Evolutionary conservation across 2,329 filamentous ascomycete species (phyloP), one percentile per base, ranked within the genome.

Genomic region (Aspergillus intermedius): DNA sequence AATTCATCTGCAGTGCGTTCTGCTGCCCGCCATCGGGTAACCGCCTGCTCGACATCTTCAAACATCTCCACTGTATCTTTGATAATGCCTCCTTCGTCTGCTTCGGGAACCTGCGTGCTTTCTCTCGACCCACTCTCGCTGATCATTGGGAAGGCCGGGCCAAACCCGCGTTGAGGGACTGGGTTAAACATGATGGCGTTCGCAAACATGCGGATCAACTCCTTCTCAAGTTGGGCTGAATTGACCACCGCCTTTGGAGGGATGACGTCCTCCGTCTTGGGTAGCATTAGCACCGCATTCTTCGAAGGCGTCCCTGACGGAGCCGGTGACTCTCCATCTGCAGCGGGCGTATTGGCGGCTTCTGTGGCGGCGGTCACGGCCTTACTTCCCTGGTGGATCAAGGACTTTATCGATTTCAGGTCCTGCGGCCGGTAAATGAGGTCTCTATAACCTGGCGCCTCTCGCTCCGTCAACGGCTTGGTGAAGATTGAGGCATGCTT

Each of bases 181-280:
- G 87, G 84, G 60, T 97, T 97, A 75, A 95, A 98, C 93, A 98
- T 97, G 69, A 96, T 87, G 15, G 93, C 91, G 62, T 97, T 97
- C 57, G 90, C 89, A 67, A 97, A 95, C 88, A 97, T 96, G 60
- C 94, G 87, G 59, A 94, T 88, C 9, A 97, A 75, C 66, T 97
- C 91, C 56, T 90, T 88, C 69, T 97, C 91, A 13, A 97, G 77
- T 66, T 97, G 93, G 1, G 86, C 83, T 45, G 87, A 91, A 68
- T 97, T 97, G 68, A 97, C 88, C 59, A 97, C 95, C 17, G 84
- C 88, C 59, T 84, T 88, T 0, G 93, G 91, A 2, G 91, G 88
- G 2, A 91, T 77, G 22, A 95, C 75, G 49, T 96, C 88, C 44
- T 84, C 79, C 2, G 81, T 86, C 49, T 87, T 79, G n/a, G 63